phyloP scores from a whole-genome alignment of 768 basidiomycete species.

The Kwoniella sp. region DNA sequence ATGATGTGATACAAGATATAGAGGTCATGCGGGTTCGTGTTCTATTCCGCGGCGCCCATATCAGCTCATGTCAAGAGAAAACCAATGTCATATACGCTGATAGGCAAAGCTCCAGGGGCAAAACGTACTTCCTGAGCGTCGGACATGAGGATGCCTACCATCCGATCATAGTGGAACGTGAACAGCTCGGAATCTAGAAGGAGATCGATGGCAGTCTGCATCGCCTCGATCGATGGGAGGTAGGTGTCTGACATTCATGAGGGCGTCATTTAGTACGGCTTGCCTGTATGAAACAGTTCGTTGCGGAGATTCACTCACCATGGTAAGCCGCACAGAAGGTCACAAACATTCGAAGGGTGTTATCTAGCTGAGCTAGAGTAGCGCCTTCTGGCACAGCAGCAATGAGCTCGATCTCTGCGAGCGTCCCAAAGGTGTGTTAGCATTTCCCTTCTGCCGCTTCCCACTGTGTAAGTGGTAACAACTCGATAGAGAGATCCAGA shows the following conservation, averaged over 20 bases:
- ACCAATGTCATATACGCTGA: too few species aligned
- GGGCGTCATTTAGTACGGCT: too few species aligned
- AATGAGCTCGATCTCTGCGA: slow-evolving; percentile 86
- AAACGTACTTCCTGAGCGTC: slow-evolving; percentile 70
- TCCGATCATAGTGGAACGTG: slow-evolving; percentile 84
- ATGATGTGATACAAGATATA: slow-evolving; percentile 77
- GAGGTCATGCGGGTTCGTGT: slow-evolving; percentile 80
- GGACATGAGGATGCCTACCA: slow-evolving; percentile 76
- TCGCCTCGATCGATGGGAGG: slow-evolving; percentile 76
- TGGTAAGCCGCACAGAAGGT: slow-evolving; percentile 82
- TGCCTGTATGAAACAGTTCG: too few species aligned
- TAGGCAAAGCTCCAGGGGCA: too few species aligned
- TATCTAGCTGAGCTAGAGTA: slow-evolving; percentile 75
- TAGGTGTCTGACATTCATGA: slow-evolving; percentile 75
- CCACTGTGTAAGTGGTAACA: too few species aligned
- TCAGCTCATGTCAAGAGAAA: slow-evolving; percentile 8
- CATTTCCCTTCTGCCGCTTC: too few species aligned
- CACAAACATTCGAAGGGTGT: slow-evolving; percentile 73
- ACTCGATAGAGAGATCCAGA: too few species aligned
- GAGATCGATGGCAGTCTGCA: slow-evolving; percentile 77
- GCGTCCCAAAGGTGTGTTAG: too few species aligned
- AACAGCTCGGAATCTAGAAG: slow-evolving; percentile 85
- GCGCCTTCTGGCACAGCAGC: slow-evolving; percentile 66
- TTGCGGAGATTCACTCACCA: slow-evolving; percentile 63
- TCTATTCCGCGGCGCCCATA: slow-evolving; percentile 60